Evolutionary conservation across 768 basidiomycete species (phyloP), one percentile per base, ranked within the genome.

Genomic region (Astraeus odoratus): DNA sequence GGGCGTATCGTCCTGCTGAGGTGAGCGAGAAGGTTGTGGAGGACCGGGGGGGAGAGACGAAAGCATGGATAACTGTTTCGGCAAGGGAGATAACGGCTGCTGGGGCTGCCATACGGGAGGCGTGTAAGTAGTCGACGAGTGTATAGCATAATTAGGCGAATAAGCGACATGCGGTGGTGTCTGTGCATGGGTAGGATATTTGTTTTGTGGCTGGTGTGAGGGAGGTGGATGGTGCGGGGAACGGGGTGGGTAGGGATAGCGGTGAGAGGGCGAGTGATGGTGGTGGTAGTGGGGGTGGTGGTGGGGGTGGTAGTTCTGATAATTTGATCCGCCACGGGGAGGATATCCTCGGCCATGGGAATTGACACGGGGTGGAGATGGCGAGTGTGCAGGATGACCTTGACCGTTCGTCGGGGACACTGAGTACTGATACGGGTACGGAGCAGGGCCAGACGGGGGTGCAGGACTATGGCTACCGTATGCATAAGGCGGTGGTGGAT

Each of bases 61-160:
- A 13, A 73, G 70, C 68, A 77, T 77, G 8, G 76, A 73, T 2
- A 80, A 67, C 47, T 82, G 81, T 65, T 81, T 82, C 47, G 81
- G 81, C 20, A 81, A 54, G 2, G 80, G 78, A 0, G 81, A 82
- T 20, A 77, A 58, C 24, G 67, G 70, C 23, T 72, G 69, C 45
- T 71, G 70, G 37, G 64, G 40, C 31, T 70, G 67, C 76, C 75
- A 78, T 20, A 70, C n/a, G n/a, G n/a, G 61, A 19, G 73, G 59
- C n/a, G 57, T 55, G 48, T 67, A 72, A 25, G 64, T 57, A 33
- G 57, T 54, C 48, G 57, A 50, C 8, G 57, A 52, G 24, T 53
- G 54, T 0, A 50, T 40, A 7, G 48, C 44, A 27, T 57, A 60
- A 49, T 16, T 48, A 20, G 55, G 51, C 2, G 69, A 58, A 49